Evolutionary conservation across 352 stramenopile genomes (phyloP), one percentile per base, ranked within the genome.

Genomic region (Pythium grandisporangium): DNA sequence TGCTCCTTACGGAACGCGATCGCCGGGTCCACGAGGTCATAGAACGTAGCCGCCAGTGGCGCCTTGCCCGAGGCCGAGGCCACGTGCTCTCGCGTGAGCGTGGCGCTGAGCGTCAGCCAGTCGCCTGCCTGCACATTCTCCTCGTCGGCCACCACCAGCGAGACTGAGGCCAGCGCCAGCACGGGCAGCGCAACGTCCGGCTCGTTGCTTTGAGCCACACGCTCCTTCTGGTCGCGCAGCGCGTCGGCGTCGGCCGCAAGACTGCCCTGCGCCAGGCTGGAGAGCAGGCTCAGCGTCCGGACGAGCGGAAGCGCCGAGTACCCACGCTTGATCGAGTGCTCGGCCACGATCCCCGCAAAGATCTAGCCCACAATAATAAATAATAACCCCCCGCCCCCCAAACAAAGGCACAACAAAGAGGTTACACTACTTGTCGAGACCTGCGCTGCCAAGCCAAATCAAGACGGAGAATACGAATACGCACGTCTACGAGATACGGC

Each of bases 1-100:
- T 84, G 63, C 34, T 89, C 78, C 53, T 84, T 83, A 22, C 75
- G 70, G 43, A 86, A 89, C 37, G 67, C 67, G 22, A 51, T 80
- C 50, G 59, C 66, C 2, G 68, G 56, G 41, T 87, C 72, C 5
- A 86, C 72, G 22, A 77, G 61, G 37, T 89, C 78, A 42, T 80
- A 88, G 29, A 87, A 60, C 10, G 75, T 89, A 30, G 67, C 56
- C 13, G 75, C 70, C 13, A 77, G 54, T 4, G 69, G 52, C n/a
- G 78, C 73, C 23, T 46, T 55, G n/a, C n/a, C n/a, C 21, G 69
- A 58, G 6, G 60, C 60, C 4, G 35, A 30, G 21, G 53, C 45
- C 8, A 89, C 35, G 37, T 88, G 73, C 27, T 69, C 48, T 22
- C 79, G 75, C 29, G 55, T 53, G 34, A 85, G 32, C 8, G 41